phyloP scores from a whole-genome alignment of 169 alveolate species.

The Perkinsus marinus region DNA sequence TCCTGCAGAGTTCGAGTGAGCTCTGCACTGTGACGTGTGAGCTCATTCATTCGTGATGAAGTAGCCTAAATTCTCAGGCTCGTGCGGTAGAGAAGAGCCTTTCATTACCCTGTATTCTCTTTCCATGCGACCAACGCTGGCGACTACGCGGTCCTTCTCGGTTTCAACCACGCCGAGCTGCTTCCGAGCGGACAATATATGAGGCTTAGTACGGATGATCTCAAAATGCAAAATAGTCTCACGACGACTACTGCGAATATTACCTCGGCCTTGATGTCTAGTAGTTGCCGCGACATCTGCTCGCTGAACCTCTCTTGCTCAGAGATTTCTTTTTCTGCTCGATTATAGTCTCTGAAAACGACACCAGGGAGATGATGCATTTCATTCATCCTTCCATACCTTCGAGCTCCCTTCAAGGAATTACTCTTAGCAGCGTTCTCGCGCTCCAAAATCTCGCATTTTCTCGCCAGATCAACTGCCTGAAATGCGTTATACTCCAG shows the following conservation, averaged over 20 bases:
- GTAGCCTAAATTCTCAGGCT: neutral
- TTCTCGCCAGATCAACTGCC: neutral
- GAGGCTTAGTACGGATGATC: neutral
- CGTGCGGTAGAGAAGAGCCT: neutral
- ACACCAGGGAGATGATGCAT: no score
- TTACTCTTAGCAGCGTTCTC: neutral
- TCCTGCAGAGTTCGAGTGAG: neutral
- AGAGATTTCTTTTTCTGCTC: neutral
- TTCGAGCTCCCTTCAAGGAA: neutral
- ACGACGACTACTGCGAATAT: neutral
- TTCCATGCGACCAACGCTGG: neutral
- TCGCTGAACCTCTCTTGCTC: neutral
- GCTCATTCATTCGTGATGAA: neutral
- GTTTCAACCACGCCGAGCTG: neutral
- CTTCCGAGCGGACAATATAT: neutral
- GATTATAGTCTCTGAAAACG: neutral
- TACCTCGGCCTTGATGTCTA: neutral
- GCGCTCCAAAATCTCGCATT: neutral
- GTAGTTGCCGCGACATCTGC: neutral
- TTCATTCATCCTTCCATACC: neutral
- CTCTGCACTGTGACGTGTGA: neutral
- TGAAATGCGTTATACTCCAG: neutral
- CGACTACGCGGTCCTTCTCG: neutral
- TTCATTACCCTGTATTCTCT: neutral
- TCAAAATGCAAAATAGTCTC: neutral